A percentile compares a stretch with the other conserved stretches of the same genome.
These are phyloP conservation scores for Chlorella sp. DNA, from an alignment of 139 green algal genomes.

Conservation along the genomic window DNA sequence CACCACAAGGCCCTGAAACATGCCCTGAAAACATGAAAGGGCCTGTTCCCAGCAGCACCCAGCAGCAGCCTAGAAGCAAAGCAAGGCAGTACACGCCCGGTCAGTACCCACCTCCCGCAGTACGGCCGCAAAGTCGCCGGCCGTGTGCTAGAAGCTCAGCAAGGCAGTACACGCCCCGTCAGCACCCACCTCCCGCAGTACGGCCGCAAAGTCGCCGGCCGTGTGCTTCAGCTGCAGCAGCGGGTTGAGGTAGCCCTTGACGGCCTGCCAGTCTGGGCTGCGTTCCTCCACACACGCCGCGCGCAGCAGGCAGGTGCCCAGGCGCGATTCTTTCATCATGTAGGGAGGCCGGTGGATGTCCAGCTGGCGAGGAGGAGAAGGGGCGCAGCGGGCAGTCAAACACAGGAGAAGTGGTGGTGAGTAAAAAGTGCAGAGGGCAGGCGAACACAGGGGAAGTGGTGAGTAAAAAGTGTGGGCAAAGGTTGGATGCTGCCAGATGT, in stretches of 20 bases:
- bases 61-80: background rate
- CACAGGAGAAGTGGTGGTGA: background rate
- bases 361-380: background rate
- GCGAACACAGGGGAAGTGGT: background rate
- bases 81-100: no score
- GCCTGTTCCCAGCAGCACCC: no score
- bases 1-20: no score
- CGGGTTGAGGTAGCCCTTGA: background rate
- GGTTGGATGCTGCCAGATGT: no score
- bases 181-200: background rate
- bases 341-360: conserved; percentile 58
- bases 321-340: conserved; percentile 53
- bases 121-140: background rate
- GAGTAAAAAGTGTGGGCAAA: no score
- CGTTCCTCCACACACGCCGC: background rate
- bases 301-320: conserved; percentile 43
- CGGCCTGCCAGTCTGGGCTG: background rate
- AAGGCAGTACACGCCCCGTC: no score
- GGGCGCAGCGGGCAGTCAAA: background rate
- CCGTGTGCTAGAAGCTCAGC: background rate
- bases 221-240: background rate
- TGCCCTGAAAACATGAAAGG: no score
- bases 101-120: background rate
- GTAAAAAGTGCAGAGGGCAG: background rate
- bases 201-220: background rate